Percentiles rank a stretch among this genome's conserved stretches.
Conservation (phyloP, 2,329 filamentous ascomycete species). For the Xylariaceae sp. region DNA sequence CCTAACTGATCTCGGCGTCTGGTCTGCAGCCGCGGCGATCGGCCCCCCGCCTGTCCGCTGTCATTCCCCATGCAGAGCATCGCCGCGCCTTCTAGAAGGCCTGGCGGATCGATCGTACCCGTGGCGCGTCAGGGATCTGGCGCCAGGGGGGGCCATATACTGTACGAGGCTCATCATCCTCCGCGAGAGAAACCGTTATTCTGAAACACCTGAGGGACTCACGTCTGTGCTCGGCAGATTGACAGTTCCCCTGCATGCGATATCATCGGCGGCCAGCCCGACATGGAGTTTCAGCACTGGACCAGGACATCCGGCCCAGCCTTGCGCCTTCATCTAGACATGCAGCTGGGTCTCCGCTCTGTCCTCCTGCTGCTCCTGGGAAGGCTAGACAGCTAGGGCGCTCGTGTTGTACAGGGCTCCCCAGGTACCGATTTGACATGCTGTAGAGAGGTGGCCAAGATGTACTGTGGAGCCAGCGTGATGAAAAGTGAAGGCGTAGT, state of each 20-base stretch:
- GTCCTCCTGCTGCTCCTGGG: too few relatives aligned
- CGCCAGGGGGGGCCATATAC: background rate
- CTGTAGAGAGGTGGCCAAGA: too few relatives aligned
- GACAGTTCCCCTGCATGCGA: background rate
- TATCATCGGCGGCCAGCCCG: background rate
- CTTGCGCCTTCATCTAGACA: too few relatives aligned
- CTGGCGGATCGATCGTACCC: slow-evolving; percentile 13
- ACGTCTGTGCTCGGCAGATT: background rate
- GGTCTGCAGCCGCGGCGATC: slow-evolving; percentile 11
- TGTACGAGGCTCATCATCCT: background rate
- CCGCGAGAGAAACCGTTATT: background rate
- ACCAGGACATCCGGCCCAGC: background rate
- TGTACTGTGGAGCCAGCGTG: too few relatives aligned
- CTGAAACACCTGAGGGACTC: background rate
- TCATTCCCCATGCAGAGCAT: slow-evolving; percentile 14
- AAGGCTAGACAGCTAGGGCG: too few relatives aligned
- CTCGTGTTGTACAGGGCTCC: too few relatives aligned
- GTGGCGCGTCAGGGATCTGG: slow-evolving; percentile 9
- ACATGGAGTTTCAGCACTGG: background rate
- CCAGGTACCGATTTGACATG: too few relatives aligned
- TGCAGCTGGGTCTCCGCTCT: too few relatives aligned
- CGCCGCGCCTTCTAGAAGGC: slow-evolving; percentile 21
- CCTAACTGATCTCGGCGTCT: slow-evolving; percentile 19
- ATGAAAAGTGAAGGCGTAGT: slow-evolving; percentile 12
- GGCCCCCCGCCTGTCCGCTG: slow-evolving; percentile 16